Conservation (phyloP, 257 asterid genomes). For the Ilex asprella region DNA sequence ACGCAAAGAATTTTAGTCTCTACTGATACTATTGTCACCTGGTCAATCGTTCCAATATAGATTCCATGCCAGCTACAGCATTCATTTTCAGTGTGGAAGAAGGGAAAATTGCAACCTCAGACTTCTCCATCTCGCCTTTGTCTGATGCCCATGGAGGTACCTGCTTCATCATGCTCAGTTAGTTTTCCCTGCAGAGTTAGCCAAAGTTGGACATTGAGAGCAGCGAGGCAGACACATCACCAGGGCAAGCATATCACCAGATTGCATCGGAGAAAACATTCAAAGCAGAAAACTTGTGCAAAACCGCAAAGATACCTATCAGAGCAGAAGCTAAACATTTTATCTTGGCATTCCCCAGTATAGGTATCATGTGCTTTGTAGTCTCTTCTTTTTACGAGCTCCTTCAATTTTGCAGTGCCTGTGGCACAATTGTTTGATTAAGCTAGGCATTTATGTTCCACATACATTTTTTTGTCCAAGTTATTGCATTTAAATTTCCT, state of each 20-base stretch:
- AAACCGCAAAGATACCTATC: conserved; percentile 21
- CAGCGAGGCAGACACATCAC: conserved; percentile 16
- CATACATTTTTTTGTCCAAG: conserved; percentile 1
- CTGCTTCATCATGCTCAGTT: conserved; percentile 16
- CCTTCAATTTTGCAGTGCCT: conserved; percentile 35
- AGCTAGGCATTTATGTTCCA: conserved; percentile 15
- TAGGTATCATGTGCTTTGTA: conserved; percentile 8
- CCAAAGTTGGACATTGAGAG: conserved; percentile 42
- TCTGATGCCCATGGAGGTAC: conserved; percentile 16
- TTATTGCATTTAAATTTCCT: too few species aligned
- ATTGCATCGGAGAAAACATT: conserved; percentile 19
- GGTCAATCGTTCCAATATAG: conserved; percentile 23
- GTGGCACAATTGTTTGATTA: conserved; percentile 13
- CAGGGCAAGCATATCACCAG: conserved; percentile 18
- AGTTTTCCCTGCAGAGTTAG: conserved; percentile 26
- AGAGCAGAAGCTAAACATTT: conserved; percentile 37
- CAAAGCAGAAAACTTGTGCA: conserved; percentile 26
- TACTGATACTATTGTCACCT: background rate
- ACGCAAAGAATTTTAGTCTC: background rate
- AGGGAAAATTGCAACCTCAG: conserved; percentile 24
- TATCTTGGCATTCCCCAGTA: conserved; percentile 58
- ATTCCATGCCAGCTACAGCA: conserved; percentile 53
- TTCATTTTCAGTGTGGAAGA: conserved; percentile 45
- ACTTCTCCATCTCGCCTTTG: conserved; percentile 10
- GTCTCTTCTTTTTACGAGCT: background rate